These are phyloP conservation scores for Mycena filopes DNA, from an alignment of 768 basidiomycete genomes.

Conservation along the genomic window DNA sequence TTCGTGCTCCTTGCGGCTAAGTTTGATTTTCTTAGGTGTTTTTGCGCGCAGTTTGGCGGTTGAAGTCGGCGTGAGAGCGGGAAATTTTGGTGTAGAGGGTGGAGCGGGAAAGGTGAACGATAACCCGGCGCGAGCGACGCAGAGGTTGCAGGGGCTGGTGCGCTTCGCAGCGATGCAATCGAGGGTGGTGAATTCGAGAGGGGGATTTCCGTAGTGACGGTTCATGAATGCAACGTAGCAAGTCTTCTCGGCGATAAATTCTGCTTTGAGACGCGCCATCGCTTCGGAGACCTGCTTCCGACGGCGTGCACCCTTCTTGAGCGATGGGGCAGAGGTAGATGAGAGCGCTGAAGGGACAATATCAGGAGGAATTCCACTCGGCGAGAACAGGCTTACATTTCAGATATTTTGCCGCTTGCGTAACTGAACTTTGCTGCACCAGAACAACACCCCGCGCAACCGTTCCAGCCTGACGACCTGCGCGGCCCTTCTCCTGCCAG, in stretches of 20 bases:
- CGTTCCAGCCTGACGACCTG: background rate
- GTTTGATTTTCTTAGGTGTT: background rate
- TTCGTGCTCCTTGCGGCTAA: background rate
- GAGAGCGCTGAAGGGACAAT: background rate
- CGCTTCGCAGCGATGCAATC: background rate
- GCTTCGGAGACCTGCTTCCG: background rate
- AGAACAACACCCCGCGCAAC: background rate
- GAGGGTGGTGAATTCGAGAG: background rate
- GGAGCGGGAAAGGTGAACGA: background rate
- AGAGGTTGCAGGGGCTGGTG: background rate
- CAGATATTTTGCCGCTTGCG: background rate
- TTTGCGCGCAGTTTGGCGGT: background rate
- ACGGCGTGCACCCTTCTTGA: background rate
- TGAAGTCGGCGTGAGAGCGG: background rate
- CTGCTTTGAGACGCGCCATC: background rate
- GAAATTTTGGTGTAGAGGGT: background rate
- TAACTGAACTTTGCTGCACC: background rate
- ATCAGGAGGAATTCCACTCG: background rate
- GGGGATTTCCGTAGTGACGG: background rate
- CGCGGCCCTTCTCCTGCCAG: slow-evolving; percentile 14
- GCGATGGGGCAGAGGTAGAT: too few relatives aligned
- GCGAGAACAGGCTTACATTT: background rate
- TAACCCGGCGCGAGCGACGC: background rate
- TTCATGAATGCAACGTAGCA: background rate
- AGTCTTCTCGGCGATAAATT: background rate